Evolutionary conservation across 2,329 filamentous ascomycete genomes (phyloP).

Genomic region (Cladosporium sp.): DNA sequence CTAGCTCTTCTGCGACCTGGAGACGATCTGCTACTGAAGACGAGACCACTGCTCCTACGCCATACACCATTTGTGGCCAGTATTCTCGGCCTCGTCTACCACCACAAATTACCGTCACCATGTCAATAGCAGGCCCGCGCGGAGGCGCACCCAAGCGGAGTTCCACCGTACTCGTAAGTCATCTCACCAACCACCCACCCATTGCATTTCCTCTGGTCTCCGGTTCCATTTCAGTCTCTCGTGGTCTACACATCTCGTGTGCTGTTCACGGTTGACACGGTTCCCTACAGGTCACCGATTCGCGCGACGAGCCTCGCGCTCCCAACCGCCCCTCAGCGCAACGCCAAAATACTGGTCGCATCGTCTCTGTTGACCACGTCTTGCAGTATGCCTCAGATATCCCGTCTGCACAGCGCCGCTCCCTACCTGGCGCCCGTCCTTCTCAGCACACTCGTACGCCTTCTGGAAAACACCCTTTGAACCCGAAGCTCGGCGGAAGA

Average conservation of each 20-base stretch:
- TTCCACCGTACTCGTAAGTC: conserved; percentile 21
- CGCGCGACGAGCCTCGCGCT: conserved; percentile 16
- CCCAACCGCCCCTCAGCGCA: conserved; percentile 28
- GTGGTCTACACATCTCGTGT: neutral
- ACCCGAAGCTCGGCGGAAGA: conserved; percentile 49
- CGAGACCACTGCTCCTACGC: neutral
- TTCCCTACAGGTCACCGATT: conserved; percentile 32
- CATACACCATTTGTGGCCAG: neutral
- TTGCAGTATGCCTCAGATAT: conserved; percentile 93
- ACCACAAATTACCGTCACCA: neutral
- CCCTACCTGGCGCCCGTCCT: conserved; percentile 61
- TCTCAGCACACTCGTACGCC: conserved; percentile 51
- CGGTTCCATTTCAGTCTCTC: conserved; percentile 11
- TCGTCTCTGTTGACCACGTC: conserved; percentile 90
- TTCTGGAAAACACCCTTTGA: conserved; percentile 54
- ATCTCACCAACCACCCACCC: neutral
- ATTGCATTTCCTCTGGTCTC: neutral
- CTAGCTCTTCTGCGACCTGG: conserved; percentile 19
- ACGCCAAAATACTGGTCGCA: conserved; percentile 56
- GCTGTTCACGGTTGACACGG: conserved; percentile 17
- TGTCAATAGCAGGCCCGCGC: conserved; percentile 20
- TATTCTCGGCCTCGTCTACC: neutral
- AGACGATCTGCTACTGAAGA: neutral
- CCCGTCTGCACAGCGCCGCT: conserved; percentile 86
- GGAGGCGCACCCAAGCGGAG: conserved; percentile 8